Evolutionary conservation across 768 basidiomycete genomes (phyloP).

Genomic region (Lactarius tabidus): DNA sequence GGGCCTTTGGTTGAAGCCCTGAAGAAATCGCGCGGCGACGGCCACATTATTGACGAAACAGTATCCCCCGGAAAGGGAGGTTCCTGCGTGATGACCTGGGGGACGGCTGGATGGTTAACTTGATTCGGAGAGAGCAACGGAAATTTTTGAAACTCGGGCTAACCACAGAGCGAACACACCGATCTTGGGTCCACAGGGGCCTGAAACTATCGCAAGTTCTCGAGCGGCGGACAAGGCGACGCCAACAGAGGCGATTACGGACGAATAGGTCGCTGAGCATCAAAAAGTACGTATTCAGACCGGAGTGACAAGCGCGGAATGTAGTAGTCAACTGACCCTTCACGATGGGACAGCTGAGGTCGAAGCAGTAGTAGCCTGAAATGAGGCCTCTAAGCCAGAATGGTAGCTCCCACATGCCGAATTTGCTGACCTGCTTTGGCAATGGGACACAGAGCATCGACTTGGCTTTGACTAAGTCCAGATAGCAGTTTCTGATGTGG

Average conservation of each 20-base stretch:
- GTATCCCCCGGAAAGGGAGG: constrained; percentile 34
- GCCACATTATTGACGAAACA: constrained; percentile 36
- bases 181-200: not conserved
- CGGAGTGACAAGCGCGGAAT: not conserved
- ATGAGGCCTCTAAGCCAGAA: not conserved
- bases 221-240: constrained; percentile 31
- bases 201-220: constrained; percentile 13
- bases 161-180: constrained; percentile 30
- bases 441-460: constrained; percentile 21
- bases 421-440: constrained; percentile 28
- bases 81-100: constrained; percentile 35
- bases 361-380: constrained; percentile 34
- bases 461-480: not conserved
- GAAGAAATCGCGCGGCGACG: constrained; percentile 33
- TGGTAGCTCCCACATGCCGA: not conserved
- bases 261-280: constrained; percentile 30
- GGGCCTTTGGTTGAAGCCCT: constrained; percentile 3
- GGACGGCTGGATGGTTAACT: constrained; percentile 27
- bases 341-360: constrained; percentile 34
- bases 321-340: constrained; percentile 24
- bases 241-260: constrained; percentile 30
- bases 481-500: constrained; percentile 27
- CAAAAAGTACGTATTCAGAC: not conserved
- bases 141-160: not conserved
- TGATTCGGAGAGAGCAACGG: not conserved